Evolutionary conservation across 176 grass and related monocot genomes (phyloP), one percentile per base, ranked within the genome.

Genomic region (Aegilops bicornis): DNA sequence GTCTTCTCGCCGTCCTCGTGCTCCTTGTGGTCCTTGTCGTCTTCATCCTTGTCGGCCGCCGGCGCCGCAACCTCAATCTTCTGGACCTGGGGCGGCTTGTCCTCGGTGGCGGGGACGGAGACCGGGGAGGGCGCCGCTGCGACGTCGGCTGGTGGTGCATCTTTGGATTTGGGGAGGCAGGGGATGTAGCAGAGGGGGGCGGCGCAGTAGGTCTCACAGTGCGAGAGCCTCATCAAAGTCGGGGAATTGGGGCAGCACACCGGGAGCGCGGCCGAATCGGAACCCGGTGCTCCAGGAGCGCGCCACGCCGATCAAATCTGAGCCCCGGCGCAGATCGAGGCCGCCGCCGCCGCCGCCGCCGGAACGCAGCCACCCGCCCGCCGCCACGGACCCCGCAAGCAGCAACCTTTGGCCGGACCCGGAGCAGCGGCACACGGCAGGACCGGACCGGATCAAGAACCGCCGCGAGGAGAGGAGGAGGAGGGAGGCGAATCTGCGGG

Each of bases 151-250:
- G 48, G 66, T 25, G 43, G 43, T 23, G 89, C 69, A 88, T 92
- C 83, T 78, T 87, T 90, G 90, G 90, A 84, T 82, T 84, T 80
- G 36, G 45, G 88, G 56, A 87, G 84, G 80, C 90, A 88, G 32
- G 90, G 79, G 73, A 87, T 77, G 79, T 85, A 77, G 82, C 83
- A 92, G 27, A 84, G 73, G 62, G 82, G 86, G 63, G 61, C 64
- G 81, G 79, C 69, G 90, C 90, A 92, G 87, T 92, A 77, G 58
- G 81, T 95, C 90, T 88, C 90, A 86, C 93, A 86, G 86, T 90
- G 87, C 75, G 90, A 91, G 87, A 84, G 89, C 90, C 93, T 95
- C 93, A 95, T 95, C 88, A 91, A 92, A 92, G 32, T 80, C 40
- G 72, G 84, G 82, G 61, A 85, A 79, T 69, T 71, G 72, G 69